Base-by-base conservation (phyloP, 2,329 filamentous ascomycete species). In the Penicillium sp. region DNA sequence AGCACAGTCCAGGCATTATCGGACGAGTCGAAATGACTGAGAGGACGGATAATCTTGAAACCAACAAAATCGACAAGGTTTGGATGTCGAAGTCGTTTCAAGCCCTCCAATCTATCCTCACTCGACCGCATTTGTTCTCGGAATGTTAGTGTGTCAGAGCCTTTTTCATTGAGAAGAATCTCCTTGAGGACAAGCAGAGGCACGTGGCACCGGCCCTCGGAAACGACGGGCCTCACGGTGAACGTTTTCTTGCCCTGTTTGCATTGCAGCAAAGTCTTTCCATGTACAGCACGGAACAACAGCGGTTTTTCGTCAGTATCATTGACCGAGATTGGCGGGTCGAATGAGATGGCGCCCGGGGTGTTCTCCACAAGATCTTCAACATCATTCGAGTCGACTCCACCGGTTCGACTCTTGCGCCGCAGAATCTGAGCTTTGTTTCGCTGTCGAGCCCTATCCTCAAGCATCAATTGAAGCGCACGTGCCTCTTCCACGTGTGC, bases 41-140 rank as follows among this genome's bases (percentile, higher is more conserved):
- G 53, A 70, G 79, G 65, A 60, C 85, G 81, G 72, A 90, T 84
- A 64, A 97, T 90, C 69, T 91, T 92, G 79, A 93, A 96, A 64
- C 93, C 92, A 60, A 96, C 82, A 40, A 98, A 83, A 54, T 91
- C 88, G 47, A 95, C 84, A 13, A 98, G 80, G 71, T 93, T 92
- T 26, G 87, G 84, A 74, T 97, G 92, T 4, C 87, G 86, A 42
- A 95, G 80, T 67, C 85, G 86, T 75, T 91, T 95, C 56, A 96
- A 80, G 10, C 86, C 83, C 66, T 94, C 91, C 38, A 99, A 83
- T 62, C 90, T 86, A 44, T 86, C 85, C 75, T 97, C 93, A 26
- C 96, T 85, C 8, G 84, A 84, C 71, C 92, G 89, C 56, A 97
- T 83, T 65, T 91, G 86, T 73, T 90, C 89, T 72, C 93, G 93